phyloP scores from a whole-genome alignment of 768 basidiomycete species.

The Gyrodon lividus region DNA sequence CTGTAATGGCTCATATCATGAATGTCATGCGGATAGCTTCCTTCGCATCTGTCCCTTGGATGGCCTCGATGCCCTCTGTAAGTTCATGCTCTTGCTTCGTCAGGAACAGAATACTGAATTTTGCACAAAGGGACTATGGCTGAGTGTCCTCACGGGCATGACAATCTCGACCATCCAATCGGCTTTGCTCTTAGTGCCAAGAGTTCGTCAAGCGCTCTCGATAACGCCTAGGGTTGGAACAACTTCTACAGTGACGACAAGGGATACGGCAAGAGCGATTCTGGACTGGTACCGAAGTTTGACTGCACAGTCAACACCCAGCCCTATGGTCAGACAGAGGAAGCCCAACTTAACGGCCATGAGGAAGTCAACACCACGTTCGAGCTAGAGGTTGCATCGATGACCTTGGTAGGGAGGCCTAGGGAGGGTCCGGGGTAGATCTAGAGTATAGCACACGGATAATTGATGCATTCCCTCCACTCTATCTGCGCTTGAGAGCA shows the following conservation, averaged over 20 bases:
- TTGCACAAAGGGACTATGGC: conserved; percentile 49
- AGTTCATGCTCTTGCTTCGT: conserved; percentile 24
- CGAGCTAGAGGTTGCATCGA: background rate
- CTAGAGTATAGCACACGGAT: conserved; percentile 2
- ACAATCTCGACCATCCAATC: conserved; percentile 47
- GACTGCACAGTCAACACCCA: conserved; percentile 1
- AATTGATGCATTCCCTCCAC: background rate
- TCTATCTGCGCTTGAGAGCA: background rate
- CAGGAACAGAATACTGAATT: background rate
- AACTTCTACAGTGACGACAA: conserved; percentile 27
- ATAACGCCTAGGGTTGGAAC: conserved; percentile 26
- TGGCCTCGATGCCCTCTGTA: conserved; percentile 66
- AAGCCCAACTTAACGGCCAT: conserved; percentile 25
- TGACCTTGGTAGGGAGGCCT: background rate
- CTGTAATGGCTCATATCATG: conserved; percentile 63
- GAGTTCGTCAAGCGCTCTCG: conserved; percentile 39
- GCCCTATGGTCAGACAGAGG: conserved; percentile 6
- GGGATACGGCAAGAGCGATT: conserved; percentile 21
- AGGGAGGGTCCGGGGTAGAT: background rate
- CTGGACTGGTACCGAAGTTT: conserved; percentile 18
- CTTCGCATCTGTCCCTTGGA: conserved; percentile 48
- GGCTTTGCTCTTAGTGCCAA: conserved; percentile 39
- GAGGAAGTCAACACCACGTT: conserved; percentile 20
- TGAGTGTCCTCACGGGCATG: conserved; percentile 58
- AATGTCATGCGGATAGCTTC: conserved; percentile 65